Conservation (phyloP, 805 yeast genomes). For the Barnettozyma sp. region DNA sequence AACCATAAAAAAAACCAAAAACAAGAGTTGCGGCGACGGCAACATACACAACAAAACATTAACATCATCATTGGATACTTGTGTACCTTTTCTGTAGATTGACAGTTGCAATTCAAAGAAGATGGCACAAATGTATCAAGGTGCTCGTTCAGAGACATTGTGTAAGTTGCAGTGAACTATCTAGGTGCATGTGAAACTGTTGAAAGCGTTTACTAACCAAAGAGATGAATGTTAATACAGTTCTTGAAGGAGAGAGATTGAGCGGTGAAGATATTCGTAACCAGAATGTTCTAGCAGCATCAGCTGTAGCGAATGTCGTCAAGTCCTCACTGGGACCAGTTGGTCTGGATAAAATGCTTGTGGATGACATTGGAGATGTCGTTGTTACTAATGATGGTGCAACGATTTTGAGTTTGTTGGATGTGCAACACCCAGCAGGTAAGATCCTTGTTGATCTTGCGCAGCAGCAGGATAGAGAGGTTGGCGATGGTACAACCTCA, state of each 20-base stretch:
- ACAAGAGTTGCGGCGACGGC: too few relatives aligned
- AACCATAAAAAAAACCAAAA: too few relatives aligned
- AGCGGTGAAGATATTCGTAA: slow-evolving; percentile 95
- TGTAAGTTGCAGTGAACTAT: slow-evolving; percentile 33
- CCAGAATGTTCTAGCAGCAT: slow-evolving; percentile 95
- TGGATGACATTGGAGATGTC: slow-evolving; percentile 98
- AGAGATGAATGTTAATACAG: too few relatives aligned
- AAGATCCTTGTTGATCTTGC: slow-evolving; percentile 95
- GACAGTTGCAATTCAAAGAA: background rate
- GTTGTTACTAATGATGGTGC: slow-evolving; percentile 99
- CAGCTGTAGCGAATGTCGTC: slow-evolving; percentile 96
- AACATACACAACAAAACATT: too few relatives aligned
- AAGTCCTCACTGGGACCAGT: slow-evolving; percentile 97
- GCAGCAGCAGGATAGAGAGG: slow-evolving; percentile 97
- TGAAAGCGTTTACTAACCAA: slow-evolving; percentile 14
- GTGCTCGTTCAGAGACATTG: slow-evolving; percentile 85
- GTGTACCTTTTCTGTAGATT: too few relatives aligned
- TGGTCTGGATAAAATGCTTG: slow-evolving; percentile 96
- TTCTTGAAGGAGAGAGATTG: slow-evolving; percentile 91
- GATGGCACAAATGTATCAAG: slow-evolving; percentile 59
- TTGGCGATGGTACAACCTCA: slow-evolving; percentile 97
- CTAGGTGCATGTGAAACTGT: too few relatives aligned
- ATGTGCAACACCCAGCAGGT: slow-evolving; percentile 99
- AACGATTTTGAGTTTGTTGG: slow-evolving; percentile 80
- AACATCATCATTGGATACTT: too few relatives aligned